A percentile compares a stretch with the other conserved stretches of the same genome.
Conservation (phyloP, 306 rosid species). For the Sesbania bispinosa region DNA sequence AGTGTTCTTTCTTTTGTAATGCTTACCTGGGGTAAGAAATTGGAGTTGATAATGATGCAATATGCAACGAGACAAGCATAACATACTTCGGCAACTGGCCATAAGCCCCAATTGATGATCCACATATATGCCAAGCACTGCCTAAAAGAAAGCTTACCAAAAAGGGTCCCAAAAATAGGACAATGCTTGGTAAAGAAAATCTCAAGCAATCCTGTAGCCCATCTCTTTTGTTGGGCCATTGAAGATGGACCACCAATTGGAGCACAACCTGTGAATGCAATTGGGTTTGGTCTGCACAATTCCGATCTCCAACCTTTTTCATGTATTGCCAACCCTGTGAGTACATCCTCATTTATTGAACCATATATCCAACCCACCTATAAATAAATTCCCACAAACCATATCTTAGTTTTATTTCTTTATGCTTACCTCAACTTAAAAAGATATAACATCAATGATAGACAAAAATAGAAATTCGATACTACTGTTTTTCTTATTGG, state of each 20-base stretch:
- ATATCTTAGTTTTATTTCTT: neutral
- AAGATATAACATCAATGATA: neutral
- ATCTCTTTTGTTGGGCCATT: slow-evolving; percentile 63
- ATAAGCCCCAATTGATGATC: slow-evolving; percentile 30
- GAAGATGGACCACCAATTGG: slow-evolving; percentile 45
- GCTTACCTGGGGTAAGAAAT: slow-evolving; percentile 62
- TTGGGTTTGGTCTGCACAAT: slow-evolving; percentile 28
- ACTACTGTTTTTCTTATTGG: too few species aligned
- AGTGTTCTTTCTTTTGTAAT: neutral
- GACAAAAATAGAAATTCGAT: too few species aligned
- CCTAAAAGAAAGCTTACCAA: slow-evolving; percentile 44
- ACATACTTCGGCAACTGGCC: slow-evolving; percentile 36
- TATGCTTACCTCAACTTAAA: neutral
- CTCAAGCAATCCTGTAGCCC: slow-evolving; percentile 62
- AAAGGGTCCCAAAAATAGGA: slow-evolving; percentile 42
- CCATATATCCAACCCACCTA: slow-evolving; percentile 51
- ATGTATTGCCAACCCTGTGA: slow-evolving; percentile 56
- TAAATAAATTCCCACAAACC: neutral
- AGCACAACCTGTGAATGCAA: slow-evolving; percentile 54
- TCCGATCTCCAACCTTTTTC: slow-evolving; percentile 70
- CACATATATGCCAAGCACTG: slow-evolving; percentile 47
- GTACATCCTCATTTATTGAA: slow-evolving; percentile 46
- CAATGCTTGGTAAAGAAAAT: slow-evolving; percentile 39
- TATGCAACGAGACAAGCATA: slow-evolving; percentile 49
- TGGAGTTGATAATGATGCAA: slow-evolving; percentile 55